Conservation (phyloP, 23 red algal genomes). For the Cyanidioschyzon merolae region DNA sequence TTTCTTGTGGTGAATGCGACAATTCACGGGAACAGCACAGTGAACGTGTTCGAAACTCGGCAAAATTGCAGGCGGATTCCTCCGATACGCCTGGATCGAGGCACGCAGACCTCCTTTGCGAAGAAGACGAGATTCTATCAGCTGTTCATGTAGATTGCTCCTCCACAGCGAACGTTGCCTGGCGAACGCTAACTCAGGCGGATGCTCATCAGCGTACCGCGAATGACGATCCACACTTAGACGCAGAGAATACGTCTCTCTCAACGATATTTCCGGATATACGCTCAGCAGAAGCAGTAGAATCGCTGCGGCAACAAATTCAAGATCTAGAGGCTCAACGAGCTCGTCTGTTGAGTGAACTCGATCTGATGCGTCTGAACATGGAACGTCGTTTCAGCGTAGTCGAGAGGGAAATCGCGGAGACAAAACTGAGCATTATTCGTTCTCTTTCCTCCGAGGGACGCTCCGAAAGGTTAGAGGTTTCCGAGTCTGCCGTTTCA, state of each 20-base stretch:
- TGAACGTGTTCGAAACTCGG: too few species aligned
- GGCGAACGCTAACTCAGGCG: too few species aligned
- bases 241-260: background rate
- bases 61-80: too few species aligned
- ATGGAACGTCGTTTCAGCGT: background rate
- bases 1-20: too few species aligned
- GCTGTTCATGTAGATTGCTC: too few species aligned
- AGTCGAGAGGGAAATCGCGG: background rate
- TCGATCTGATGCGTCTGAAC: background rate
- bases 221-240: background rate
- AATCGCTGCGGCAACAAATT: background rate
- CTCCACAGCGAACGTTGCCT: too few species aligned
- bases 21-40: too few species aligned
- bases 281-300: background rate
- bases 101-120: too few species aligned
- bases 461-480: background rate
- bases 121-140: too few species aligned
- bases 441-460: background rate
- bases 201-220: too few species aligned
- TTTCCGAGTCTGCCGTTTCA: background rate
- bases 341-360: background rate
- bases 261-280: background rate
- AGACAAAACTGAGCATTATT: background rate
- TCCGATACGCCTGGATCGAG: too few species aligned
- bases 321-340: background rate